phyloP scores from a whole-genome alignment of 225 moss, liverwort and hornwort genomes.

The Marchantia paleacea region DNA sequence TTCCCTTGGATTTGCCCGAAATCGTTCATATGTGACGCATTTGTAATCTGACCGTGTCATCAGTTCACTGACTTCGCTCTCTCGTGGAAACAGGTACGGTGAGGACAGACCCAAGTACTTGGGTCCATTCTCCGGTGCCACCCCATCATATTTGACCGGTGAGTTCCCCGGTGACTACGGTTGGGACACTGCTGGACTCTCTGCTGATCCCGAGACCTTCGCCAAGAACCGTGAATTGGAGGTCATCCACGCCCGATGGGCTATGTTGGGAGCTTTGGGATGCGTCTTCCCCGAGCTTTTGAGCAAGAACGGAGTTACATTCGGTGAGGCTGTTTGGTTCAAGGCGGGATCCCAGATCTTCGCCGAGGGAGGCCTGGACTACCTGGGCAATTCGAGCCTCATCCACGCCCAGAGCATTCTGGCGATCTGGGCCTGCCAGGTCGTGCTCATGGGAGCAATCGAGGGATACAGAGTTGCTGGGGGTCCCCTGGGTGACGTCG shows the following conservation, averaged over 20 bases:
- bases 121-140: slow-evolving; percentile 37
- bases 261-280: slow-evolving; percentile 50
- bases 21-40: background rate
- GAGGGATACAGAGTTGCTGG: slow-evolving; percentile 22
- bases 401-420: slow-evolving; percentile 27
- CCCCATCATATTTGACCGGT: slow-evolving; percentile 52
- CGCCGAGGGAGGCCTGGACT: slow-evolving; percentile 42
- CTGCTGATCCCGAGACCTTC: slow-evolving; percentile 50
- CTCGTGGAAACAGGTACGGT: slow-evolving; percentile 30
- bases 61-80: too few relatives aligned
- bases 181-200: slow-evolving; percentile 53
- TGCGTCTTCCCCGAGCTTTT: slow-evolving; percentile 37
- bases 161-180: slow-evolving; percentile 60
- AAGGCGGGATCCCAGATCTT: slow-evolving; percentile 59
- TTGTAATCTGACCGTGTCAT: too few relatives aligned
- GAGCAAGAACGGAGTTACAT: slow-evolving; percentile 45
- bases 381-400: slow-evolving; percentile 36
- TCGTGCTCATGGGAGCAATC: slow-evolving; percentile 17
- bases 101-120: slow-evolving; percentile 38
- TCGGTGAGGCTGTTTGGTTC: slow-evolving; percentile 57
- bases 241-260: slow-evolving; percentile 58
- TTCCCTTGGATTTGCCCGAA: background rate
- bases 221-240: slow-evolving; percentile 52
- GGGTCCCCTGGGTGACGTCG: slow-evolving; percentile 37
- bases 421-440: slow-evolving; percentile 13